phyloP scores from a whole-genome alignment of 2,329 filamentous ascomycete species.

The Neospermospora avenae region DNA sequence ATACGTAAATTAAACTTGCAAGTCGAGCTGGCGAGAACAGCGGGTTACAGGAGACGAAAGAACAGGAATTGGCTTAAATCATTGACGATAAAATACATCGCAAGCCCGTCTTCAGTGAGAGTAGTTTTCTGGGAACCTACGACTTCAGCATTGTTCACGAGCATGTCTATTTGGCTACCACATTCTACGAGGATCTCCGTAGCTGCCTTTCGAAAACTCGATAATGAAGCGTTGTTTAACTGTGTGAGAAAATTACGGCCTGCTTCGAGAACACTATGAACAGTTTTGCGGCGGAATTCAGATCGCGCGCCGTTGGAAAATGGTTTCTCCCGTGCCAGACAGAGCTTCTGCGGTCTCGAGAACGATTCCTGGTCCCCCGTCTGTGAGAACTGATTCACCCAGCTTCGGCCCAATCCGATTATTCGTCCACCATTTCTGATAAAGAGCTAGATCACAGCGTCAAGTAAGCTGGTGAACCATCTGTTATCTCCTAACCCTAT shows the following conservation, averaged over 20 bases:
- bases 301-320: not conserved
- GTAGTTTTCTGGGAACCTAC: slow-evolving; percentile 29
- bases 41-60: slow-evolving; percentile 46
- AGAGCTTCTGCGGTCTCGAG: not conserved
- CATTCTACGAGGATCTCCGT: slow-evolving; percentile 28
- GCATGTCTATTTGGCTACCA: slow-evolving; percentile 33
- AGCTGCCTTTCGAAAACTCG: slow-evolving; percentile 34
- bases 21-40: slow-evolving; percentile 37
- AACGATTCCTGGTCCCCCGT: not conserved
- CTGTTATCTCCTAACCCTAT: too few relatives aligned
- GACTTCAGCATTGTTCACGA: slow-evolving; percentile 29
- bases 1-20: slow-evolving; percentile 37
- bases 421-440: not conserved
- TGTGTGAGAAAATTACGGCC: slow-evolving; percentile 33
- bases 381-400: not conserved
- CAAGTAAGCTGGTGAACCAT: too few relatives aligned
- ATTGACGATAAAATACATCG: slow-evolving; percentile 51
- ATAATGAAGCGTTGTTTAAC: slow-evolving; percentile 36
- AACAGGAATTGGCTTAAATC: slow-evolving; percentile 54
- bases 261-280: slow-evolving; percentile 40
- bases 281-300: not conserved
- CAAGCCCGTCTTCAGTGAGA: slow-evolving; percentile 44
- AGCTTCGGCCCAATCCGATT: too few relatives aligned
- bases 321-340: not conserved
- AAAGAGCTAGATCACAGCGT: not conserved